Evolutionary conservation across 768 basidiomycete species (phyloP), one percentile per base, ranked within the genome.

Genomic region (Russula foetens): DNA sequence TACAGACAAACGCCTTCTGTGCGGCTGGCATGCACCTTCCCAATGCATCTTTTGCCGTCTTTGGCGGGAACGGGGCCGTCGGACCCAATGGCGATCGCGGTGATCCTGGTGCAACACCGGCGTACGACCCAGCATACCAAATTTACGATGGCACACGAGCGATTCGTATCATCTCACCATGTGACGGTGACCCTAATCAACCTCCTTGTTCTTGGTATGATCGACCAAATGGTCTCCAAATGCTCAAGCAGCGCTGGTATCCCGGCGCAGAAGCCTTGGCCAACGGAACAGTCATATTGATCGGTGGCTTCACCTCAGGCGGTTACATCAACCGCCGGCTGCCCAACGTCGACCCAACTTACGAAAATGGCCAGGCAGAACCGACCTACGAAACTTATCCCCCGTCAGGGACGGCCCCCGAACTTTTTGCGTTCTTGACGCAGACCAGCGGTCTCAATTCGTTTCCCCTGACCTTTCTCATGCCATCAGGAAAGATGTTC

Each of bases 1-100:
- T 39, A 12, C 2, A 24, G 23, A 58, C 57, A 0, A 58, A 58
- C 3, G 14, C 57, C 7, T 58, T 58, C 41, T 58, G 57, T 23
- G 57, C 57, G 6, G 57, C 49, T 4, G 57, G 57, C 41, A 58
- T 58, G 49, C 57, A 58, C 12, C 57, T 51, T 14, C 57, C 57
- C 12, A 46, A 58, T 26, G 49, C 15, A 0, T 58, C 57, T 1
- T 58, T 7, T 4, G 49, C 49, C 9, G 57, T 58, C 4, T 58
- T 58, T 23, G 57, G 57, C 7, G 57, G 57, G 2, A 58, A 58
- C 11, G 19, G 5, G 3, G 57, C 48, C 2, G 17, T 58, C 31
- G 49, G 56, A n/a, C 39, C 39, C 3, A 23, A 19, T 14, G 48
- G 39, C 6, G 2, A 24, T 8, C 24, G 50, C 38, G 7, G 12